These are phyloP conservation scores for Ramaria sp. DNA, from an alignment of 768 basidiomycete genomes.

Conservation along the genomic window DNA sequence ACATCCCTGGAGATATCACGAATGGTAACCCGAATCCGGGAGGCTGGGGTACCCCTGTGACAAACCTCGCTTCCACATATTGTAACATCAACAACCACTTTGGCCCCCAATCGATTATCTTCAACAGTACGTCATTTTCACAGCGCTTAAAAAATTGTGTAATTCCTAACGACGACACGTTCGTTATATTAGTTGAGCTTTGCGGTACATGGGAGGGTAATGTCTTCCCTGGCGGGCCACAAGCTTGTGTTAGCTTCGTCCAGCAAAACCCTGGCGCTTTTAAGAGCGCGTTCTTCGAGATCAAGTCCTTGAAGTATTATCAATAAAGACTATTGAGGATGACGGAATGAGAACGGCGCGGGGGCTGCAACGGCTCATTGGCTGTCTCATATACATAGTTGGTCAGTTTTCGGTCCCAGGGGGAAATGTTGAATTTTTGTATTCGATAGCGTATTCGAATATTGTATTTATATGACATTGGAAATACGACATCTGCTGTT, in stretches of 20 bases:
- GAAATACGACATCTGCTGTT: no score
- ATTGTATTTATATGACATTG: no score
- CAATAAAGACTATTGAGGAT: no score
- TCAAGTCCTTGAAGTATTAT: slow-evolving; percentile 7
- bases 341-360: no score
- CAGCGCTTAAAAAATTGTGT: no score
- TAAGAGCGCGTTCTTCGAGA: slow-evolving; percentile 11
- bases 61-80: slow-evolving; percentile 5
- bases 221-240: slow-evolving; percentile 8
- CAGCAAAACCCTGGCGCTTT: slow-evolving; percentile 12
- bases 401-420: no score
- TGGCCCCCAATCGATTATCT: slow-evolving; percentile 9
- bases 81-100: slow-evolving; percentile 11
- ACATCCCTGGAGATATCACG: slow-evolving; percentile 10
- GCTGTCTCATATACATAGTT: no score
- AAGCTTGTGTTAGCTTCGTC: slow-evolving; percentile 7
- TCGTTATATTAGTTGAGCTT: slow-evolving; percentile 11
- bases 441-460: no score
- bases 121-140: no score
- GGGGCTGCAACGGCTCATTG: no score
- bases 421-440: no score
- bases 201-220: slow-evolving; percentile 13
- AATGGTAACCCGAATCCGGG: slow-evolving; percentile 9
- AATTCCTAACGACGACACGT: no score
- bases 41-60: slow-evolving; percentile 10